Percentiles rank a stretch among this genome's conserved stretches.
Conservation (phyloP, 805 yeast species). For the Ogataea glucozyma region DNA sequence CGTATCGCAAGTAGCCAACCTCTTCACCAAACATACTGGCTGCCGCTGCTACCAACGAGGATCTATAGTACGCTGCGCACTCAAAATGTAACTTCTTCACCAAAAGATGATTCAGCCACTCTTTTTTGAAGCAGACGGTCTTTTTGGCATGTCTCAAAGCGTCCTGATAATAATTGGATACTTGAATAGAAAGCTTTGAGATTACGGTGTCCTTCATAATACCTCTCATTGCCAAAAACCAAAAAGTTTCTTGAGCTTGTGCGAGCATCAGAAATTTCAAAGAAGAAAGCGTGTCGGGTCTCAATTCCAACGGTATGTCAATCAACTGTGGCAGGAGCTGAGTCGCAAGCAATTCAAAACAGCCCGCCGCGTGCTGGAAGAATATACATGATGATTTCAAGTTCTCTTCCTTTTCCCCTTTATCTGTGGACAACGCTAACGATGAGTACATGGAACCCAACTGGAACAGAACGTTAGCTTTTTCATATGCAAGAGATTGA, state of each 20-base stretch:
- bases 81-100: slow-evolving; percentile 65
- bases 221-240: slow-evolving; percentile 66
- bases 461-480: slow-evolving; percentile 63
- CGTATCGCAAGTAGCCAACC: slow-evolving; percentile 55
- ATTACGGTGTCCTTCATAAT: slow-evolving; percentile 59
- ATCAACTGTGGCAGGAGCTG: slow-evolving; percentile 23
- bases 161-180: slow-evolving; percentile 53
- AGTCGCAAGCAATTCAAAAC: slow-evolving; percentile 43
- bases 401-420: slow-evolving; percentile 48
- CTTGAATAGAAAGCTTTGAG: slow-evolving; percentile 65
- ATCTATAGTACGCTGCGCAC: slow-evolving; percentile 70
- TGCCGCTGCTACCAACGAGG: slow-evolving; percentile 50
- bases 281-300: slow-evolving; percentile 48
- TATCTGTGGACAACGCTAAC: slow-evolving; percentile 49
- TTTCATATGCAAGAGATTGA: slow-evolving; percentile 59
- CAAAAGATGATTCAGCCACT: slow-evolving; percentile 63
- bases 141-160: slow-evolving; percentile 46
- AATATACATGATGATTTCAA: slow-evolving; percentile 60
- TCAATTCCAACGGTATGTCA: slow-evolving; percentile 46
- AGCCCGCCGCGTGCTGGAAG: slow-evolving; percentile 75
- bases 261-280: slow-evolving; percentile 62
- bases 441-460: slow-evolving; percentile 64
- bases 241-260: slow-evolving; percentile 84
- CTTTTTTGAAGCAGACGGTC: slow-evolving; percentile 41
- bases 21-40: slow-evolving; percentile 67